Percentiles rank a stretch among this genome's conserved stretches.
Conservation (phyloP, 176 grass and related monocot species). For the Olyra latifolia region DNA sequence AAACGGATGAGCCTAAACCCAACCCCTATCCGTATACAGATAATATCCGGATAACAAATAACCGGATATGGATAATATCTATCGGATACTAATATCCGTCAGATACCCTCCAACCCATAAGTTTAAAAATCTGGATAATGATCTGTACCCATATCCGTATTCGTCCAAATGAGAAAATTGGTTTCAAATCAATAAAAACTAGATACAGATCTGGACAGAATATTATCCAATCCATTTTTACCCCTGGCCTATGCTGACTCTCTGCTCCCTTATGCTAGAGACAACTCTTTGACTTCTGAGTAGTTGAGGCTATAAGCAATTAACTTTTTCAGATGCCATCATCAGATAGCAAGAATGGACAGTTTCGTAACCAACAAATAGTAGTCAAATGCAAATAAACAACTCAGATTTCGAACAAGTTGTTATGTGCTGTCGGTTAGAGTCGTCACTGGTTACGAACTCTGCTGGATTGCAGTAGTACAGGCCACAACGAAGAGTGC, state of each 20-base stretch:
- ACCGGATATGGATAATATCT: too few relatives aligned
- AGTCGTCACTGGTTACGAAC: constrained; percentile 14
- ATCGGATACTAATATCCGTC: too few relatives aligned
- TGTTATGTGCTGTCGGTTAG: background rate
- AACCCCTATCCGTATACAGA: too few relatives aligned
- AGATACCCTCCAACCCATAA: too few relatives aligned
- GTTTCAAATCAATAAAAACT: too few relatives aligned
- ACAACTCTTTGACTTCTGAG: background rate
- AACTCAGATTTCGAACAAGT: background rate
- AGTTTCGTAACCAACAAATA: background rate
- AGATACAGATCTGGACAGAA: too few relatives aligned
- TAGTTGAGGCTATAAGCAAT: background rate
- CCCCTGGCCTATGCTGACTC: background rate
- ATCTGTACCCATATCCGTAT: too few relatives aligned
- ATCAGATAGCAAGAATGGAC: background rate
- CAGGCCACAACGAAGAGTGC: background rate
- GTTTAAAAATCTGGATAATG: too few relatives aligned
- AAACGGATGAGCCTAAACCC: too few relatives aligned
- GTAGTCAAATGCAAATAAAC: constrained; percentile 27
- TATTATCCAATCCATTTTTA: too few relatives aligned
- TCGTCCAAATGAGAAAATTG: too few relatives aligned
- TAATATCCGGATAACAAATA: too few relatives aligned
- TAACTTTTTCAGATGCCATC: constrained; percentile 28
- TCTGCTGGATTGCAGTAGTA: background rate
- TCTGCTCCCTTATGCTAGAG: background rate